Base-by-base conservation (phyloP, 2,329 filamentous ascomycete genomes). In the Cryphonectria parasitica region DNA sequence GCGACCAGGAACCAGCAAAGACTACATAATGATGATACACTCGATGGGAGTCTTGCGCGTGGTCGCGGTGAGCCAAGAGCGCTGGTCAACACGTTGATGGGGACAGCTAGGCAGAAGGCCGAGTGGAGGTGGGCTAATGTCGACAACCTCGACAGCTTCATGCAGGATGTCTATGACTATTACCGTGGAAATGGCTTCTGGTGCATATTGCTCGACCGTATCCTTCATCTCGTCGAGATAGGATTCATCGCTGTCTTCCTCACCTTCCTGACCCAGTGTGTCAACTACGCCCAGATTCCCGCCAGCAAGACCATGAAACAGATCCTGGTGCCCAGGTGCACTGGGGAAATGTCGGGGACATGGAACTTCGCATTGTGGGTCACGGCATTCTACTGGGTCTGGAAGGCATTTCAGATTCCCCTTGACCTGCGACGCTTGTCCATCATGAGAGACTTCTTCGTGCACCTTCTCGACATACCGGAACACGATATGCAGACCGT, bases 81-180 rank as follows among this genome's bases (percentile, higher is more conserved):
- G 52, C 75, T 75, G 71, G 76, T 61, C 8, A 74, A 69, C 10
- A 69, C 76, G 22, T 69, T 79, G 28, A 73, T 78, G 1, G 80
- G 80, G 13, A 81, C 78, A 67, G 82, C 82, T 17, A 90, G 90
- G 79, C 92, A 95, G 77, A 92, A 91, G 79, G 94, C 95, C 3
- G 89, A 97, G 83, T 98, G 94, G 91, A 88, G 93, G 80, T 98
- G 95, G 92, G 93, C 93, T 68, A 97, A 97, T 77, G 93, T 96
- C 70, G 89, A 92, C 52, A 96, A 97, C 77, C 84, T 98, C 67
- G 95, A 98, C 80, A 91, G 90, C 76, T 98, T 97, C 78, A 89
- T 97, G 77, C 88, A 89, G 69, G 92, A 89, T 73, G 93, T 97
- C 3, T 98, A 98, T 78, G 87, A 92, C 74, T 98, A 97, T 80